Base-by-base conservation (phyloP, 2,329 filamentous ascomycete species). In the Penicillium janthinellum region DNA sequence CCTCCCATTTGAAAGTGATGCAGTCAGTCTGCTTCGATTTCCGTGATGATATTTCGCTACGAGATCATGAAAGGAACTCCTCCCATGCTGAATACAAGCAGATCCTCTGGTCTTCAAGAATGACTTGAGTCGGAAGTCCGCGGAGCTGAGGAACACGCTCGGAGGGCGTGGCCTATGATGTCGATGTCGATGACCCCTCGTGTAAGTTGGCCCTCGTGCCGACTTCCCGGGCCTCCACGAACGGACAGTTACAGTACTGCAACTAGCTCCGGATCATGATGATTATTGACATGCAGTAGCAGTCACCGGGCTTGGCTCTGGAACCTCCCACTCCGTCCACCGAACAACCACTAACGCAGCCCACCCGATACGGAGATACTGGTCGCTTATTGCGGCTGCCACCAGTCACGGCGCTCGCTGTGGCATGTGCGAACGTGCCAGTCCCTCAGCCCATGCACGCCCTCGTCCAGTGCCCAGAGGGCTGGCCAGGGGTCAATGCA, bases 161-260 rank as follows among this genome's bases (percentile, higher is more conserved):
- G 34, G 48, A 38, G 44, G 50, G 34, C 17, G 17, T 38, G 51
- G 14, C 54, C 57, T 52, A 63, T 63, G 58, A 63, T 60, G 62
- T 59, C 59, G 57, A 55, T 47, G 45, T 38, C 37, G 41, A 58
- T 55, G 51, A 56, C 42, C 28, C 34, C 53, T 44, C 53, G 41
- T 48, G 45, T 35, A 35, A 17, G 49, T 39, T 35, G 48, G 45
- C 41, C 35, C 52, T 44, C 56, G 64, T 66, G 64, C 64, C 64
- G 64, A 62, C 57, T 64, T 66, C 58, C 63, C 63, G 63, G 49
- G 25, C 47, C 10, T 56, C 47, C 53, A 22, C 34, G 49, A 57
- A 56, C 50, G 31, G 8, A 31, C 31, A 10, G 8, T 1, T 31
- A 31, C 31, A 31, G 7, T 10, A 31, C 3, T 31, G 31, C 31